These are phyloP conservation scores for Dianthus caryophyllus DNA, from an alignment of 148 eudicot species.

Conservation along the genomic window DNA sequence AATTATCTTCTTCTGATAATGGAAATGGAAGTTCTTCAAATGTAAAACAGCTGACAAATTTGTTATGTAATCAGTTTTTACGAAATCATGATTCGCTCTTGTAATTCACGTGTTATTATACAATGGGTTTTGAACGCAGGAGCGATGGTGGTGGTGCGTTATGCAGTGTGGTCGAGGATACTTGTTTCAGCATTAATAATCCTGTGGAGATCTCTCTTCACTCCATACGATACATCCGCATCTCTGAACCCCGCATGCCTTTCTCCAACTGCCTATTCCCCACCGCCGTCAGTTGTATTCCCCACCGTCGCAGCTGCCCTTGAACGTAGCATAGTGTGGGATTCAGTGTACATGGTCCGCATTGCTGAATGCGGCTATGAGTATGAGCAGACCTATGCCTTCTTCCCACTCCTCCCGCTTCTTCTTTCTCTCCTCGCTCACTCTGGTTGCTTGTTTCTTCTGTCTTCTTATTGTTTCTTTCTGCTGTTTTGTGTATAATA, in stretches of 20 bases:
- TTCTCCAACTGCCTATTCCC: constrained; percentile 17
- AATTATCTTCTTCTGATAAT: no score
- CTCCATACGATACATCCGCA: constrained; percentile 88
- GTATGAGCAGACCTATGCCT: constrained; percentile 91
- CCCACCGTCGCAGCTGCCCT: constrained; percentile 55
- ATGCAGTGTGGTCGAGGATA: constrained; percentile 61
- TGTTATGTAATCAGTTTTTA: no score
- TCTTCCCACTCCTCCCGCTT: constrained; percentile 72
- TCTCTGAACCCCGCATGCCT: constrained; percentile 79
- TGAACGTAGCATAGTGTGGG: constrained; percentile 84
- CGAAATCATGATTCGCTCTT: no score
- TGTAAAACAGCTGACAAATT: no score
- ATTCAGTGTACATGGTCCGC: constrained; percentile 72
- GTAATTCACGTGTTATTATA: no score
- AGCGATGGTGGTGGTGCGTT: constrained; percentile 6
- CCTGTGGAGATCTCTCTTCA: constrained; percentile 58
- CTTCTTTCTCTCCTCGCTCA: constrained; percentile 40
- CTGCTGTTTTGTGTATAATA: no score
- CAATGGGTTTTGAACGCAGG: no score
- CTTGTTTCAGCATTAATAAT: constrained; percentile 46
- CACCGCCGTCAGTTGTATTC: constrained; percentile 27
- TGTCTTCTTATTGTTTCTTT: neutral
- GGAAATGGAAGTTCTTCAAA: no score
- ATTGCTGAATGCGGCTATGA: constrained; percentile 84
- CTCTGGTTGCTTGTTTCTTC: constrained; percentile 38